Conservation (phyloP, 75 land plant genomes). For the Sequoia sempervirens region DNA sequence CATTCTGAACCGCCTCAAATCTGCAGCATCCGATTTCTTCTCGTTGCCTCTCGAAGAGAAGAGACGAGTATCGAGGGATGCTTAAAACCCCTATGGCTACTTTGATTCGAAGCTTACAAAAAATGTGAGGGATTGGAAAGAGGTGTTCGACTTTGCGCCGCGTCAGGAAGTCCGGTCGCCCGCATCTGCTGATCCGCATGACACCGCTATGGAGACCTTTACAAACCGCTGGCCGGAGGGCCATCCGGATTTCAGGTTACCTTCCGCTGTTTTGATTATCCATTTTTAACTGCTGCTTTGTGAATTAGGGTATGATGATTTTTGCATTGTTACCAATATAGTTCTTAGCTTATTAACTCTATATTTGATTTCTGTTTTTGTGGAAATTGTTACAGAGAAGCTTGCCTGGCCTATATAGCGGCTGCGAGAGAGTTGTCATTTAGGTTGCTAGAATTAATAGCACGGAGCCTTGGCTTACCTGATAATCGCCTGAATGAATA, state of each 20-base stretch:
- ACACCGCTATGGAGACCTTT: neutral
- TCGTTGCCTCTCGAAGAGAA: slow-evolving; percentile 53
- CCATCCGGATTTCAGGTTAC: no score
- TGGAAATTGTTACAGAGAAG: no score
- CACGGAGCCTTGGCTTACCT: slow-evolving; percentile 17
- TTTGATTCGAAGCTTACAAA: slow-evolving; percentile 81
- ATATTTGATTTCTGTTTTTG: no score
- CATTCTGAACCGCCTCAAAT: no score
- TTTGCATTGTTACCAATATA: no score
- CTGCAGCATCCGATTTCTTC: slow-evolving; percentile 64
- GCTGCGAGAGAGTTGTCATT: slow-evolving; percentile 21
- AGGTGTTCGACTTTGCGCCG: slow-evolving; percentile 59
- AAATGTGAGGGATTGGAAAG: slow-evolving; percentile 92
- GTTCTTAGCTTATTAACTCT: no score
- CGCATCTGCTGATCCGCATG: no score
- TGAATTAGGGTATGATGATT: no score
- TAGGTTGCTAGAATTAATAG: no score
- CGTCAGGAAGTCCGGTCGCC: neutral
- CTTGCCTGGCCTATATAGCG: slow-evolving; percentile 9
- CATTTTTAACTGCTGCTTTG: no score
- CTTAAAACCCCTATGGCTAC: slow-evolving; percentile 43
- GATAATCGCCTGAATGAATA: neutral
- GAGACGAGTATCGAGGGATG: neutral
- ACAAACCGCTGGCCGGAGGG: slow-evolving; percentile 55
- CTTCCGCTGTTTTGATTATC: no score